phyloP scores from a whole-genome alignment of 768 basidiomycete species.

The Kockovaella imperatae region DNA sequence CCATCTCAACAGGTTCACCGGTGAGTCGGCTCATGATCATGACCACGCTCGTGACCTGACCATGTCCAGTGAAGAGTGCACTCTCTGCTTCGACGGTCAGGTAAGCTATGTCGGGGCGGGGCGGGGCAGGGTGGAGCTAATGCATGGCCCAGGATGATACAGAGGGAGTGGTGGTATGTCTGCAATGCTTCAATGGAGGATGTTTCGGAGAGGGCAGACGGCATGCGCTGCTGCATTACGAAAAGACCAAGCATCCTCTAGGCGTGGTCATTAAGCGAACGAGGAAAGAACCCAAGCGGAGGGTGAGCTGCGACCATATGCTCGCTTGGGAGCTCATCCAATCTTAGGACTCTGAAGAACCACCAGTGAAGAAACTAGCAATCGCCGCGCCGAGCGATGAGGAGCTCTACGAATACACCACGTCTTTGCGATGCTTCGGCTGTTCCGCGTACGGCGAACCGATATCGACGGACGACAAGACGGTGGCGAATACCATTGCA shows the following conservation, averaged over 20 bases:
- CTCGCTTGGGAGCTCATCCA: background rate
- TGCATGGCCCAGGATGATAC: slow-evolving; percentile 55
- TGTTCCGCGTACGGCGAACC: slow-evolving; percentile 48
- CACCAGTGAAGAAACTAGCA: slow-evolving; percentile 79
- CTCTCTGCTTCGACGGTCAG: slow-evolving; percentile 94
- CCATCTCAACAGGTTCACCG: slow-evolving; percentile 33
- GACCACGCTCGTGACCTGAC: slow-evolving; percentile 5
- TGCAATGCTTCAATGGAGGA: slow-evolving; percentile 88
- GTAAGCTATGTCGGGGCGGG: too few species aligned
- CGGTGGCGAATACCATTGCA: slow-evolving; percentile 55
- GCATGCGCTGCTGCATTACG: slow-evolving; percentile 66
- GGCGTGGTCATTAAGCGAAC: slow-evolving; percentile 73
- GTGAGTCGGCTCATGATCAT: slow-evolving; percentile 8
- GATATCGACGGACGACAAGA: slow-evolving; percentile 27
- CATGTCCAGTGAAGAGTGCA: slow-evolving; percentile 76
- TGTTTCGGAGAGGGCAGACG: slow-evolving; percentile 57
- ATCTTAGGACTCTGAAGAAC: slow-evolving; percentile 62
- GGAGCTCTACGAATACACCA: slow-evolving; percentile 69
- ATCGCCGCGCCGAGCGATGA: slow-evolving; percentile 71
- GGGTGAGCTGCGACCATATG: slow-evolving; percentile 52
- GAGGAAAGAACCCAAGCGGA: slow-evolving; percentile 56
- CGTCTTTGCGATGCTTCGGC: slow-evolving; percentile 65
- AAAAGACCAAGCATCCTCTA: slow-evolving; percentile 65
- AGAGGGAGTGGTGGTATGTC: slow-evolving; percentile 77
- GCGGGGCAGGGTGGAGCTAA: background rate